Base-by-base conservation (phyloP, 2,329 filamentous ascomycete genomes). In the Fusarium virguliforme region DNA sequence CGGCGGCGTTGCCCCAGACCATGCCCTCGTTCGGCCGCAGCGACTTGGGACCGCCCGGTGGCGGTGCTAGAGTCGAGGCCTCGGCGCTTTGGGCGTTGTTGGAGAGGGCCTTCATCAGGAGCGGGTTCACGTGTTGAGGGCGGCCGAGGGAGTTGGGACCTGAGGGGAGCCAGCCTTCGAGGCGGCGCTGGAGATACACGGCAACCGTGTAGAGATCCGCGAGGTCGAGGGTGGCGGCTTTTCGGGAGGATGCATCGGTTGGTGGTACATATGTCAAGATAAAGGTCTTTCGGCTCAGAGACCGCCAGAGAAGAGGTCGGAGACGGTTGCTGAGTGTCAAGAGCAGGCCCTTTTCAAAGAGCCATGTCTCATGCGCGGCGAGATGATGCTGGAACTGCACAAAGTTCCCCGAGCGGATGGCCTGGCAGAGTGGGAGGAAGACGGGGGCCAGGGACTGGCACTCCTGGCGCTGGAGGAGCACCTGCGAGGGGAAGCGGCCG, bases 251-350 rank as follows among this genome's bases (percentile, higher is more conserved):
- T 65, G 81, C 85, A 73, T 85, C 86, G 24, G 73, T 77, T 2
- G 91, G 91, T 41, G 90, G 89, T n/a, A 90, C 87, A 69, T 95
- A 96, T 15, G 89, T 92, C 12, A 96, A 85, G 9, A 95, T 82
- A 79, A 97, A 98, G 0, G 91, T 89, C 71, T 90, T 91, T 32
- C 94, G 89, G 18, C 92, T 89, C 7, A 98, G 86, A 1, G 92
- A 92, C 13, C 95, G 90, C 94, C 94, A 97, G 12, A 97, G 88
- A 3, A 97, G 85, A 1, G 94, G 89, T 62, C 96, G 92, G 64
- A 95, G 91, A 58, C 94, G 89, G 76, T 93, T 93, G 4, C 90
- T 87, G 10, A 98, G 84, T 13, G 92, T 90, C 6, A 97, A 86
- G 24, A 97, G 87, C 28, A 97, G 86, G 2, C 93, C 91, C 77